Evolutionary conservation across 2,329 filamentous ascomycete species (phyloP).

Genomic region (Rutstroemia sp.): DNA sequence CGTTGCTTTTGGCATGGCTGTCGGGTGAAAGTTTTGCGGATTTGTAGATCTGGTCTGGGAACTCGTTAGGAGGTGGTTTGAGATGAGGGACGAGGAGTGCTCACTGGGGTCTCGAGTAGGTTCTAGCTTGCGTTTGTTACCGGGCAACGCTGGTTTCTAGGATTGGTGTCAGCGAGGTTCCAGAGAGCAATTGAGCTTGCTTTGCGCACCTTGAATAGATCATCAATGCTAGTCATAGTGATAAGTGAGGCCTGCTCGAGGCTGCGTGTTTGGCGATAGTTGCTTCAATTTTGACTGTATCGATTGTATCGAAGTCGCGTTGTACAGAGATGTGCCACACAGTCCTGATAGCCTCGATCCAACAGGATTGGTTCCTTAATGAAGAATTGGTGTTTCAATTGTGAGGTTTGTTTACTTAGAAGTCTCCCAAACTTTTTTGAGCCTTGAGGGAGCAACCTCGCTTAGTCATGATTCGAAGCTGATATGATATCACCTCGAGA

Average conservation of each 20-base stretch:
- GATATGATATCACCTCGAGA: not conserved
- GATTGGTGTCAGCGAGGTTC: conserved; percentile 5
- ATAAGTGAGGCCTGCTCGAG: conserved; percentile 1
- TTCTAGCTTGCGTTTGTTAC: conserved; percentile 57
- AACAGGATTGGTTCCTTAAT: not conserved
- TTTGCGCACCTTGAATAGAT: conserved; percentile 24
- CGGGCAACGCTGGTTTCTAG: conserved; percentile 30
- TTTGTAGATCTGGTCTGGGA: conserved; percentile 55
- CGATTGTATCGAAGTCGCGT: not conserved
- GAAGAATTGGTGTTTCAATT: not conserved
- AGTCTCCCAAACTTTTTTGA: not conserved
- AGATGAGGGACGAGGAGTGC: conserved; percentile 22
- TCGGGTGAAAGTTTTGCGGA: conserved; percentile 45
- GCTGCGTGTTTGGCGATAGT: not conserved
- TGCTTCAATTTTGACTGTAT: not conserved
- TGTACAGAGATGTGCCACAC: not conserved
- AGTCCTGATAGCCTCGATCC: not conserved
- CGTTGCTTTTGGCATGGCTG: conserved; percentile 32
- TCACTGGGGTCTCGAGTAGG: conserved; percentile 54
- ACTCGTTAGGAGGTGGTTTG: conserved; percentile 5
- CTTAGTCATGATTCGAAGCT: not conserved
- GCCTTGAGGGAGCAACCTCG: not conserved
- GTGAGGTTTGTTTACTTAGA: not conserved
- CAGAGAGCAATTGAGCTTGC: not conserved
- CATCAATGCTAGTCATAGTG: conserved; percentile 26